Percentiles rank a stretch among this genome's conserved stretches.
Evolutionary conservation across 371 early-diverging fungal genomes (phyloP).

Genomic region (Mortierella sp.): DNA sequence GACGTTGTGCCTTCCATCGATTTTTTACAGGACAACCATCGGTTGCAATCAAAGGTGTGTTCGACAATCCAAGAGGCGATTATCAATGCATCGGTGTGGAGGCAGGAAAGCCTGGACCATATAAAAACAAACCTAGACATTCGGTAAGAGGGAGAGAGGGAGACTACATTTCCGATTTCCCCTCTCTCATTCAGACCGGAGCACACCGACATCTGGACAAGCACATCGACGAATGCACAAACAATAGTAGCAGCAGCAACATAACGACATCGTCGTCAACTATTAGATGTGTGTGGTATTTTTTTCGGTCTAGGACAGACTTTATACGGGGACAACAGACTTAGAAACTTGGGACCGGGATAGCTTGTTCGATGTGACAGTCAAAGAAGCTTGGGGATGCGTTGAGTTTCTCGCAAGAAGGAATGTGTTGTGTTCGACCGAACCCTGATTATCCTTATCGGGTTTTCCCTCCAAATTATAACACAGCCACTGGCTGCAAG

Average conservation of each 20-base stretch:
- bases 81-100: neutral
- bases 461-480: neutral
- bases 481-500: conserved; percentile 5
- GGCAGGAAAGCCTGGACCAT: neutral
- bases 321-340: neutral
- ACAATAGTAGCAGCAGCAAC: too few relatives aligned
- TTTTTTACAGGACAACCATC: neutral
- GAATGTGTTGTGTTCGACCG: neutral
- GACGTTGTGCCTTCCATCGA: neutral
- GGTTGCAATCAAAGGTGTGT: neutral
- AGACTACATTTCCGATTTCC: neutral
- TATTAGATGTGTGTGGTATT: too few relatives aligned
- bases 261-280: too few relatives aligned
- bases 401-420: neutral
- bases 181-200: neutral
- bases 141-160: neutral
- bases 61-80: neutral
- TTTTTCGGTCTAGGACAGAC: too few relatives aligned
- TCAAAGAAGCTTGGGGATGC: neutral
- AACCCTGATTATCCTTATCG: neutral
- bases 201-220: neutral
- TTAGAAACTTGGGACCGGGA: neutral
- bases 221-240: too few relatives aligned
- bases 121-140: neutral
- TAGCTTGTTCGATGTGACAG: neutral